Base-by-base conservation (phyloP, 192 early-diverging fungal species). In the Glomus cerebriforme region DNA sequence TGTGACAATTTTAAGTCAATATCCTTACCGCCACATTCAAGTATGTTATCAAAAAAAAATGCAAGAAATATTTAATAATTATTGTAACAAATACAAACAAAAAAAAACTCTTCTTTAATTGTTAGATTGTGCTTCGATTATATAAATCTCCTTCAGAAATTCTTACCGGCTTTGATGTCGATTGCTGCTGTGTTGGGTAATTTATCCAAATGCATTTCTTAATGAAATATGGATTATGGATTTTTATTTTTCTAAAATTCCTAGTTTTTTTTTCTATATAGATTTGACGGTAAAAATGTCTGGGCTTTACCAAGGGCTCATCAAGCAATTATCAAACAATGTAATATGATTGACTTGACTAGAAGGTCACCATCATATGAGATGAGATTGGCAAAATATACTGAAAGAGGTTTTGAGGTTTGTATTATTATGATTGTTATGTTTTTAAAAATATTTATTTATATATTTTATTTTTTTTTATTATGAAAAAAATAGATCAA, bases 11-110 rank as follows among this genome's bases (percentile, higher is more conserved):
- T 2, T 73, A 12, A 73, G 72, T 73, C 47, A 73, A 59, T 73
- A 73, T 73, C 72, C 72, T 31, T 73, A 73, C 34, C 72, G 72
- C 0, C 72, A 73, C 59, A 59, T 73, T 31, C 72, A 73, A 29
- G 72, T 73, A 27, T 43, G 39, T 43, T 43, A 12, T 43, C 10
- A n/a, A n/a, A n/a, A n/a, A n/a, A 10, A 43, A 5, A n/a, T n/a
- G n/a, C n/a, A n/a, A n/a, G n/a, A n/a, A 35, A 35, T 43, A 12
- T 43, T 43, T 12, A 43, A 43, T 8, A 39, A 7, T 43, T 2
- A 12, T 9, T 39, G 7, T 39, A 39, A 39, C 9, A 39, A 39
- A 9, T 1, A n/a, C n/a, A n/a, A n/a, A n/a, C n/a, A n/a, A n/a
- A n/a, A 1, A 9, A 39, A 9, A 9, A 39, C 7, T n/a, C n/a